Conservation (phyloP, 345 rosid genomes). For the Clarkia xantiana region DNA sequence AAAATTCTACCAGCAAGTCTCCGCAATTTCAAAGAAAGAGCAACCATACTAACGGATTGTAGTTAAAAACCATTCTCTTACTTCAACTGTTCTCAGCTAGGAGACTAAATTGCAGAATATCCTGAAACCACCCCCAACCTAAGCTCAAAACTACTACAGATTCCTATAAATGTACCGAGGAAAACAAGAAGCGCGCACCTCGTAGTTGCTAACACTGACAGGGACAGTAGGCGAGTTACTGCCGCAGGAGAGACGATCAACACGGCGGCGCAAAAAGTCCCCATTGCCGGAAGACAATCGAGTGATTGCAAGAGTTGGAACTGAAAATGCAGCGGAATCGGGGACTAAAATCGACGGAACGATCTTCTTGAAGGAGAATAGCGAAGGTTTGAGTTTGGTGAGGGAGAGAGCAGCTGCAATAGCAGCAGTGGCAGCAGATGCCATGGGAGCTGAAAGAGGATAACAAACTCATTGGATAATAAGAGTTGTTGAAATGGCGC, state of each 20-base stretch:
- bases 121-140: too few relatives aligned
- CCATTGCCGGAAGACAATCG: slow-evolving; percentile 2
- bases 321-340: background rate
- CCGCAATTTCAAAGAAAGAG: too few relatives aligned
- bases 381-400: background rate
- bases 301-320: background rate
- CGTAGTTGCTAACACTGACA: slow-evolving; percentile 4
- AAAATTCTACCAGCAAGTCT: too few relatives aligned
- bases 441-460: too few relatives aligned
- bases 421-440: background rate
- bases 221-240: slow-evolving; percentile 4
- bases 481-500: background rate
- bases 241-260: background rate
- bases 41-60: too few relatives aligned
- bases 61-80: too few relatives aligned
- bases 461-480: too few relatives aligned
- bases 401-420: background rate
- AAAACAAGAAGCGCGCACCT: slow-evolving; percentile 2
- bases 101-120: too few relatives aligned
- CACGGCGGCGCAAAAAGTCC: background rate
- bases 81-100: too few relatives aligned
- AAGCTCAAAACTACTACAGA: too few relatives aligned
- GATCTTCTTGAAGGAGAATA: background rate
- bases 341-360: background rate
- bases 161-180: background rate